These are phyloP conservation scores for Eleusine coracana DNA, from an alignment of 176 grass and related monocot genomes.

Conservation along the genomic window DNA sequence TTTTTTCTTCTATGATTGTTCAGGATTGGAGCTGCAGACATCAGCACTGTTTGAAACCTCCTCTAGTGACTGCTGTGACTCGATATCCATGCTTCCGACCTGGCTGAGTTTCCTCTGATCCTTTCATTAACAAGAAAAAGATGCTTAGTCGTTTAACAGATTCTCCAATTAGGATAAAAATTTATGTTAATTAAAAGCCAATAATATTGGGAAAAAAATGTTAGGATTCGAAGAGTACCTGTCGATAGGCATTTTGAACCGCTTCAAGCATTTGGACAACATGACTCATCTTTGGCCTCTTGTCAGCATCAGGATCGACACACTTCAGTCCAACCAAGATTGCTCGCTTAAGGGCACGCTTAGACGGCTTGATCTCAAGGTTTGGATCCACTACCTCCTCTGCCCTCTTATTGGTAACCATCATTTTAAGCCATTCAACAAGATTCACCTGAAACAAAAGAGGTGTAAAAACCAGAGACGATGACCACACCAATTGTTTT, in stretches of 20 bases:
- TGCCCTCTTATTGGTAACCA: slow-evolving; percentile 73
- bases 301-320: slow-evolving; percentile 88
- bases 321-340: slow-evolving; percentile 89
- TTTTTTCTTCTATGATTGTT: slow-evolving; percentile 18
- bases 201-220: neutral
- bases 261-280: slow-evolving; percentile 93
- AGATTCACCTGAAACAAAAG: slow-evolving; percentile 68
- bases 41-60: slow-evolving; percentile 50
- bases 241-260: slow-evolving; percentile 62
- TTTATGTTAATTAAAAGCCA: neutral
- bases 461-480: slow-evolving; percentile 9
- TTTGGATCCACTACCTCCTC: slow-evolving; percentile 87
- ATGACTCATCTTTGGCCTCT: slow-evolving; percentile 97
- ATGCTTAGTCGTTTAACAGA: slow-evolving; percentile 1
- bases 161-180: neutral
- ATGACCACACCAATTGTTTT: neutral
- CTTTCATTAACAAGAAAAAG: slow-evolving; percentile 34
- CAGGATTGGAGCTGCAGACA: slow-evolving; percentile 35
- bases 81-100: slow-evolving; percentile 76
- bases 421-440: slow-evolving; percentile 94
- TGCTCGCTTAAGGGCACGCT: slow-evolving; percentile 80
- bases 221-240: slow-evolving; percentile 49
- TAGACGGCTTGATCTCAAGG: slow-evolving; percentile 65
- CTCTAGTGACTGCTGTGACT: slow-evolving; percentile 53
- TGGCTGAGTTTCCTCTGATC: slow-evolving; percentile 66